These are phyloP conservation scores for Lentithecium fluviatile DNA, from an alignment of 495 filamentous ascomycete genomes.

Conservation along the genomic window DNA sequence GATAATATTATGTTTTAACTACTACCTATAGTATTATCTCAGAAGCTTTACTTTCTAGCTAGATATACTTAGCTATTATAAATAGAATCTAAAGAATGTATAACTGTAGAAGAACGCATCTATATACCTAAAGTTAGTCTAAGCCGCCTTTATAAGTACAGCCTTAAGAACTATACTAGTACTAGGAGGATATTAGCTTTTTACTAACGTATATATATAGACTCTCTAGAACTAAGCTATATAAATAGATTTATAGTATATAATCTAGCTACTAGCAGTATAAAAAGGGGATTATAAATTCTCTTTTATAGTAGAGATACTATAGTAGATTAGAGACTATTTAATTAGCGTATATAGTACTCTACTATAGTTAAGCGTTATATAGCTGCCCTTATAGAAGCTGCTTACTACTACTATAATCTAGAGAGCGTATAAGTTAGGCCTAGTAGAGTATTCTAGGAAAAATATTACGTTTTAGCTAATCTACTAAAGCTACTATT, in stretches of 20 bases:
- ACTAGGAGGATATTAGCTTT: neutral
- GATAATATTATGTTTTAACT: neutral
- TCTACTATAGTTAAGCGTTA: too few species aligned
- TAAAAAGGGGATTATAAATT: too few species aligned
- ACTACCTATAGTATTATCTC: neutral
- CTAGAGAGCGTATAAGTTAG: too few species aligned
- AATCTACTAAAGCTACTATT: neutral
- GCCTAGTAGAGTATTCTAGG: too few species aligned
- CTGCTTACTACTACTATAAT: too few species aligned
- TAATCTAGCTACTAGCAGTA: too few species aligned
- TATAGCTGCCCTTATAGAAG: too few species aligned
- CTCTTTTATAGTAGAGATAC: too few species aligned
- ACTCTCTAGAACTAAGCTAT: neutral
- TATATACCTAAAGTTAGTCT: neutral
- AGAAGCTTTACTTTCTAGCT: neutral
- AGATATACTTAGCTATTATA: constrained; percentile 1
- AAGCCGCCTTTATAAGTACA: neutral
- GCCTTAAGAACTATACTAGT: neutral
- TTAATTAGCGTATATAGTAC: too few species aligned
- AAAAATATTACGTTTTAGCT: neutral
- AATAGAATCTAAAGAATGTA: neutral
- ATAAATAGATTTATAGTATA: neutral
- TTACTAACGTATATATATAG: constrained; percentile 3
- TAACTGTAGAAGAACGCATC: too few species aligned
- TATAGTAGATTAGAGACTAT: too few species aligned